Conservation (phyloP, 2,329 filamentous ascomycete genomes). For the Alternaria consortialis region DNA sequence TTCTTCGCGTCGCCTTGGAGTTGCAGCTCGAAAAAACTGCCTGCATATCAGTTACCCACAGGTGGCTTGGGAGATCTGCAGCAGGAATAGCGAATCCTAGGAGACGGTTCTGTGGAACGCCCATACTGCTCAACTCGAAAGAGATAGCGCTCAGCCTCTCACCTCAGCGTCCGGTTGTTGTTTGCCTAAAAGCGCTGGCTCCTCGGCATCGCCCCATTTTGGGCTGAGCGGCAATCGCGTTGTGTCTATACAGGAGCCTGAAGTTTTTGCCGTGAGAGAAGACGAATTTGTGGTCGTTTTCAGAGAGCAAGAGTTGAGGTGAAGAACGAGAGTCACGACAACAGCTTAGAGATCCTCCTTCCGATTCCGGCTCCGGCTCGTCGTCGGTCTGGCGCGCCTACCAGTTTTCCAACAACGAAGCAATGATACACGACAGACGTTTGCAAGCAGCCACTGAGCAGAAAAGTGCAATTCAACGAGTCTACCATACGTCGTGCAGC, state of each 20-base stretch:
- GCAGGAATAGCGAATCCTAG: constrained; percentile 4
- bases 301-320: not conserved
- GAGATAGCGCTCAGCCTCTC: constrained; percentile 8
- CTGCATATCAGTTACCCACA: not conserved
- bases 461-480: not conserved
- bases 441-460: not conserved
- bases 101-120: constrained; percentile 1
- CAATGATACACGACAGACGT: not conserved
- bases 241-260: not conserved
- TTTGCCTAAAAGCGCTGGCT: not conserved
- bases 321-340: constrained; percentile 1
- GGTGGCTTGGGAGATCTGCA: not conserved
- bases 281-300: not conserved
- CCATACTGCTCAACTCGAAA: not conserved
- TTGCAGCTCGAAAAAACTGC: not conserved
- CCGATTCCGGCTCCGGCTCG: constrained; percentile 2
- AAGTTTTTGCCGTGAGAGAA: not conserved
- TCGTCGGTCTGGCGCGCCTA: constrained; percentile 3
- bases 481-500: not conserved
- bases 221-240: constrained; percentile 5
- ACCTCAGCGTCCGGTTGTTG: constrained; percentile 3
- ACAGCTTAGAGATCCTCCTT: not conserved
- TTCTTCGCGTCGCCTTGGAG: not conserved
- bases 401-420: not conserved
- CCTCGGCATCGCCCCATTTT: not conserved